Percentiles rank a stretch among this genome's conserved stretches.
These are phyloP conservation scores for Arthroderma sp. DNA, from an alignment of 2,329 filamentous ascomycete species.

Conservation along the genomic window DNA sequence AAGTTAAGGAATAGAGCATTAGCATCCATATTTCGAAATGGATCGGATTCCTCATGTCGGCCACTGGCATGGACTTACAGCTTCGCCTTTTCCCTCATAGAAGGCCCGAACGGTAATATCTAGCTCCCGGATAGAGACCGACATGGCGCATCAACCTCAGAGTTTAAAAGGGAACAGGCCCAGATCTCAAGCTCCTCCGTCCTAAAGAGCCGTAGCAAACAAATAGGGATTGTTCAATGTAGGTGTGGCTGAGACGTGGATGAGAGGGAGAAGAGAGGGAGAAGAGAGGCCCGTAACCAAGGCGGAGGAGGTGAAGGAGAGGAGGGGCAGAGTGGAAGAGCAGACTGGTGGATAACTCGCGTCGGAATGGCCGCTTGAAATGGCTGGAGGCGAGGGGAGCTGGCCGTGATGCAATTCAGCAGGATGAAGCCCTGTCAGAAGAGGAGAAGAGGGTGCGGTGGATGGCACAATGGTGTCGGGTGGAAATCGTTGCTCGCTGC, in stretches of 20 bases:
- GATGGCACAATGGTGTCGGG: neutral
- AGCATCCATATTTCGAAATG: slow-evolving; percentile 19
- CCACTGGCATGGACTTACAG: slow-evolving; percentile 46
- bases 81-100: slow-evolving; percentile 90
- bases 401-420: neutral
- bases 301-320: neutral
- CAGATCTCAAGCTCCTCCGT: neutral
- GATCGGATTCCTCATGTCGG: neutral
- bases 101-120: slow-evolving; percentile 93
- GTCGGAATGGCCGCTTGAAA: neutral
- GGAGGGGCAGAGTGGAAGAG: neutral
- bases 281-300: neutral
- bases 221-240: neutral
- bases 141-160: slow-evolving; percentile 37
- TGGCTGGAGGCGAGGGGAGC: neutral
- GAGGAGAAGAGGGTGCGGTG: neutral
- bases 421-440: neutral
- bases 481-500: neutral
- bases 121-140: slow-evolving; percentile 75
- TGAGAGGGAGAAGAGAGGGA: neutral
- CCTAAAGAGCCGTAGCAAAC: neutral
- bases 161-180: neutral
- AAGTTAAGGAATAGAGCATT: slow-evolving; percentile 27
- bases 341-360: neutral
- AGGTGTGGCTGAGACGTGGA: neutral